A percentile compares a stretch with the other conserved stretches of the same genome.
These are phyloP conservation scores for Exsudoporus frostii DNA, from an alignment of 768 basidiomycete genomes.

Conservation along the genomic window DNA sequence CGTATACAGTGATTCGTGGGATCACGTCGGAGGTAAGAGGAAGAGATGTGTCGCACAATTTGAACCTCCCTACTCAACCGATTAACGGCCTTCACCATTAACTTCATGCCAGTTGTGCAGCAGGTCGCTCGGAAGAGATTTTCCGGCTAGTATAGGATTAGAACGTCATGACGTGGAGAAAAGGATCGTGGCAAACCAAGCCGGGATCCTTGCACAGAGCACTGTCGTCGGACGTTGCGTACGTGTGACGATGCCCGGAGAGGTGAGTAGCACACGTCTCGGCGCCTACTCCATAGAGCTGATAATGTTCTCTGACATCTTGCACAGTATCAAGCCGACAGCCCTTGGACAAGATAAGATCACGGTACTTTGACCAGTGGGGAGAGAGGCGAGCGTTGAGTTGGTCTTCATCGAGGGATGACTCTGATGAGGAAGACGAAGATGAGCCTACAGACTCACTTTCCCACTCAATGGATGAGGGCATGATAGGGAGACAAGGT, in stretches of 20 bases:
- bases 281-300: conserved; percentile 22
- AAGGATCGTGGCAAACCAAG: conserved; percentile 43
- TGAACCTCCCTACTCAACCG: conserved; percentile 59
- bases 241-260: conserved; percentile 35
- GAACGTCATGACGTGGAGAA: not conserved
- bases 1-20: conserved; percentile 78
- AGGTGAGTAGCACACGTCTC: conserved; percentile 19
- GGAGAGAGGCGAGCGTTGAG: conserved; percentile 58
- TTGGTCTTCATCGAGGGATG: conserved; percentile 50
- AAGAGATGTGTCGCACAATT: conserved; percentile 54
- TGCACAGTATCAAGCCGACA: conserved; percentile 65
- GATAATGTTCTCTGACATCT: conserved; percentile 63
- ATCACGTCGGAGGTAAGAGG: conserved; percentile 48
- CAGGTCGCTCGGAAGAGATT: conserved; percentile 68
- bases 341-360: conserved; percentile 46
- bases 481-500: conserved; percentile 56
- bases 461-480: conserved; percentile 58
- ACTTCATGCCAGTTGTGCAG: conserved; percentile 45
- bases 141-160: conserved; percentile 50
- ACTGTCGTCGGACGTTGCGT: conserved; percentile 44
- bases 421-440: conserved; percentile 45
- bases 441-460: conserved; percentile 28
- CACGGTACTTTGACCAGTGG: conserved; percentile 56
- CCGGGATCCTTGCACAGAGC: conserved; percentile 70
- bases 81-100: conserved; percentile 71